Percentiles rank a stretch among this genome's conserved stretches.
phyloP scores from a whole-genome alignment of 805 yeast species.

The Metschnikowia colocasiae region DNA sequence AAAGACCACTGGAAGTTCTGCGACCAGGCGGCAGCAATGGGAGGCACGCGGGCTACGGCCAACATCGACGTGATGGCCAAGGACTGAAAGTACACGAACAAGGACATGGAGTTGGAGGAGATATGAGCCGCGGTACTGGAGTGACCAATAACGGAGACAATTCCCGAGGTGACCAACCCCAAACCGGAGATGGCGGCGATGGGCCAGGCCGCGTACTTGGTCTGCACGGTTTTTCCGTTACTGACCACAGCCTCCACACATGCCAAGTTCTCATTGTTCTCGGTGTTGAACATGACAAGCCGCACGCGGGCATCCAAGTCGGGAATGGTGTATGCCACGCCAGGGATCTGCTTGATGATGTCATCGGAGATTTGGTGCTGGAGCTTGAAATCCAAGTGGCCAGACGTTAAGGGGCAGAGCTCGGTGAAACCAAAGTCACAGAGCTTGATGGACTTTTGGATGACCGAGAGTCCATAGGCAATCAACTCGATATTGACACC shows the following conservation, averaged over 20 bases:
- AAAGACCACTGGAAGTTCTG: conserved; percentile 96
- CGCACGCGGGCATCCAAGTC: conserved; percentile 90
- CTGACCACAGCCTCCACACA: conserved; percentile 86
- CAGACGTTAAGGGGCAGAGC: conserved; percentile 83
- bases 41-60: conserved; percentile 91
- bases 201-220: conserved; percentile 82
- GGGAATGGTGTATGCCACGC: conserved; percentile 85
- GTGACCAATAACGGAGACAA: conserved; percentile 83
- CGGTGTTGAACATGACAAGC: conserved; percentile 52
- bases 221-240: conserved; percentile 92
- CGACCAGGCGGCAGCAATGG: conserved; percentile 97
- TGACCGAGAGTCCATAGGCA: conserved; percentile 74
- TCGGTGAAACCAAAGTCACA: conserved; percentile 49
- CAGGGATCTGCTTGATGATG: conserved; percentile 59
- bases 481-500: conserved; percentile 61
- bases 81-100: conserved; percentile 91
- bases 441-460: conserved; percentile 53
- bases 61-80: conserved; percentile 91
- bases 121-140: conserved; percentile 93
- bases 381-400: conserved; percentile 72
- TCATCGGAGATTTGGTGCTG: conserved; percentile 41
- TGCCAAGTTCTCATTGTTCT: conserved; percentile 55
- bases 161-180: conserved; percentile 84
- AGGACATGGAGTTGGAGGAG: conserved; percentile 91
- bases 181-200: conserved; percentile 87